These are phyloP conservation scores for Lactarius evosmus DNA, from an alignment of 768 basidiomycete genomes.

Conservation along the genomic window DNA sequence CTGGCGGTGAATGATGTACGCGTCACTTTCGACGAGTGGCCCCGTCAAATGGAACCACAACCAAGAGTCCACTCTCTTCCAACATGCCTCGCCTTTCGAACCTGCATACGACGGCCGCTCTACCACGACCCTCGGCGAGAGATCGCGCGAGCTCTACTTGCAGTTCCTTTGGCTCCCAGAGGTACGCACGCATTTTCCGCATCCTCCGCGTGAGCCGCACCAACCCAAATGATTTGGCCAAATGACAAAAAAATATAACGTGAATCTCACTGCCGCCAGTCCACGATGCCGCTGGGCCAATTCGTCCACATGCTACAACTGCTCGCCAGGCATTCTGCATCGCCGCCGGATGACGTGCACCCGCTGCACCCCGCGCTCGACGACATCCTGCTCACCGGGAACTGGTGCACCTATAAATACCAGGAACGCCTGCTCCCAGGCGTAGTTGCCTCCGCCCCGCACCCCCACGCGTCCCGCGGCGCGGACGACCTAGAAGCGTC, in stretches of 20 bases:
- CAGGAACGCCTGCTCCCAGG: conserved; percentile 45
- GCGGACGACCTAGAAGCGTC: conserved; percentile 34
- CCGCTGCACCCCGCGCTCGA: conserved; percentile 58
- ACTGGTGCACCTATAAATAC: conserved; percentile 70
- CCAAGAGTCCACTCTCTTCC: conserved; percentile 21
- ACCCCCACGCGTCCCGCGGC: neutral
- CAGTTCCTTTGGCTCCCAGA: conserved; percentile 28
- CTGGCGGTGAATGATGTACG: conserved; percentile 8
- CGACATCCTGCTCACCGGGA: conserved; percentile 67
- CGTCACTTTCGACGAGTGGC: conserved; percentile 16
- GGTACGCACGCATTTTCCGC: conserved; percentile 11
- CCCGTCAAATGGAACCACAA: conserved; percentile 27
- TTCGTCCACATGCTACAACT: conserved; percentile 56
- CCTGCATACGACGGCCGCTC: conserved; percentile 22
- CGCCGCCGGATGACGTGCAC: conserved; percentile 38
- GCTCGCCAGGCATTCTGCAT: conserved; percentile 42
- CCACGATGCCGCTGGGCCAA: conserved; percentile 62
- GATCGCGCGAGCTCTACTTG: conserved; percentile 23
- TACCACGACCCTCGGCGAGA: conserved; percentile 15
- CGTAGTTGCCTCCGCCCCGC: conserved; percentile 13
- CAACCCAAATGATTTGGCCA: neutral
- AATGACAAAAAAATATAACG: no score
- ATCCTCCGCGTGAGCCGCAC: neutral
- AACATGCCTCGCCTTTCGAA: conserved; percentile 21
- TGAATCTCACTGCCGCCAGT: no score